Evolutionary conservation across 2,329 filamentous ascomycete species (phyloP).

Genomic region (Aspergillus cejpii): DNA sequence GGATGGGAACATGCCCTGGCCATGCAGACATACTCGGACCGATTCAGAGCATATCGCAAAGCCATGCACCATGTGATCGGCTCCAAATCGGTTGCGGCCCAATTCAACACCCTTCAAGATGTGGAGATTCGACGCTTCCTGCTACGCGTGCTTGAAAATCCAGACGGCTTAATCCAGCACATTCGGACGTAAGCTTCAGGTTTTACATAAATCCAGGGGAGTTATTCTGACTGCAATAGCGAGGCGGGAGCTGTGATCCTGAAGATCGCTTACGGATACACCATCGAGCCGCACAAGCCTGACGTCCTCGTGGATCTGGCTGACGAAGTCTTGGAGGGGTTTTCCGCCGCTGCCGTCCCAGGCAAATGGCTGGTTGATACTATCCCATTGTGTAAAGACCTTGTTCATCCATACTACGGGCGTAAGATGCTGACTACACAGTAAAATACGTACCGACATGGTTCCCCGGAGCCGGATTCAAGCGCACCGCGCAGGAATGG

Average conservation of each 20-base stretch:
- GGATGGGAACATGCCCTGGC: conserved; percentile 38
- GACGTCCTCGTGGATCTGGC: conserved; percentile 40
- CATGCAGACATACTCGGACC: conserved; percentile 31
- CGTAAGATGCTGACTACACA: conserved; percentile 3
- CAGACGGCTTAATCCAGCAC: conserved; percentile 36
- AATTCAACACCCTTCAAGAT: conserved; percentile 41
- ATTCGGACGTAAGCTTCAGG: conserved; percentile 27
- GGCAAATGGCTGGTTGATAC: conserved; percentile 44
- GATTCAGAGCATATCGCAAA: conserved; percentile 41
- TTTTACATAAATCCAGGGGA: conserved; percentile 1
- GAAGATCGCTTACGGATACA: conserved; percentile 37
- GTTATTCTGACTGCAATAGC: conserved; percentile 6
- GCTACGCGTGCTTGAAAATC: conserved; percentile 36
- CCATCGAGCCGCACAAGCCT: conserved; percentile 15
- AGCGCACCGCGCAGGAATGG: conserved; percentile 35
- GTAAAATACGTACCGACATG: conserved; percentile 38
- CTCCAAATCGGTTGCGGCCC: conserved; percentile 34
- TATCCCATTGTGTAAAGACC: conserved; percentile 29
- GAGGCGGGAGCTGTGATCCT: conserved; percentile 37
- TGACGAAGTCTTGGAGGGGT: conserved; percentile 35
- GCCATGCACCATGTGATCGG: conserved; percentile 42
- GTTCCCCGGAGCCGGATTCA: conserved; percentile 44
- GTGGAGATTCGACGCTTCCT: conserved; percentile 42
- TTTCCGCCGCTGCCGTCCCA: conserved; percentile 37
- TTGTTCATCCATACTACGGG: neutral